Percentiles rank a stretch among this genome's conserved stretches.
These are phyloP conservation scores for Magnusiomyces ingens DNA, from an alignment of 1,139 yeast species.

Conservation along the genomic window DNA sequence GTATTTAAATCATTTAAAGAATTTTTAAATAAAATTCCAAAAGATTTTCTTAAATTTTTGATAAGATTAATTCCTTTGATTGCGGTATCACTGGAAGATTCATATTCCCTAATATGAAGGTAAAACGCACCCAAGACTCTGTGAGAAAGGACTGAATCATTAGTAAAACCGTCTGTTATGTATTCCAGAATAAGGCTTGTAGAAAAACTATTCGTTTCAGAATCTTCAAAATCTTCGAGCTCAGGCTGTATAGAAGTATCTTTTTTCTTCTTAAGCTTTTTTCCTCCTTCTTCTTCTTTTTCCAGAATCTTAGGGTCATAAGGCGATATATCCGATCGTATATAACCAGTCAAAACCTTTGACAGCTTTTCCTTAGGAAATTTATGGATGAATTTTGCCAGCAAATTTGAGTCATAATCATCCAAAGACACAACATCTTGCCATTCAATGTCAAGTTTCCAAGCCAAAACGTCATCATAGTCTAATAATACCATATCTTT, in stretches of 20 bases:
- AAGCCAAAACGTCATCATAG: slow-evolving; percentile 55
- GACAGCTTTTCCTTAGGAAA: slow-evolving; percentile 65
- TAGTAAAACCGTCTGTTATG: slow-evolving; percentile 48
- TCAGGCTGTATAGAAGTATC: slow-evolving; percentile 23
- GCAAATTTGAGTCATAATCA: slow-evolving; percentile 43
- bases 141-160: slow-evolving; percentile 51
- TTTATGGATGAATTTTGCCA: slow-evolving; percentile 45
- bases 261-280: slow-evolving; percentile 13
- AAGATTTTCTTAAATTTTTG: slow-evolving; percentile 37
- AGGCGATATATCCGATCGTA: slow-evolving; percentile 62
- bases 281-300: slow-evolving; percentile 3
- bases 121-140: slow-evolving; percentile 60
- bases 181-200: slow-evolving; percentile 51
- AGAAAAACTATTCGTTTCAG: slow-evolving; percentile 28
- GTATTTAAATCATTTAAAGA: slow-evolving; percentile 58
- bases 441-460: slow-evolving; percentile 77
- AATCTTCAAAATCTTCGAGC: slow-evolving; percentile 23
- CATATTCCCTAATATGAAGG: slow-evolving; percentile 57
- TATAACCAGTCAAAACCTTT: slow-evolving; percentile 38
- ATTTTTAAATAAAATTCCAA: slow-evolving; percentile 44
- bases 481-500: slow-evolving; percentile 69
- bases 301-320: slow-evolving; percentile 27
- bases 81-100: slow-evolving; percentile 53
- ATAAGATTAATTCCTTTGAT: slow-evolving; percentile 54
- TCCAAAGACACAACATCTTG: slow-evolving; percentile 47